Conservation (phyloP, 176 grass and related monocot species). For the Carex kokanica region DNA sequence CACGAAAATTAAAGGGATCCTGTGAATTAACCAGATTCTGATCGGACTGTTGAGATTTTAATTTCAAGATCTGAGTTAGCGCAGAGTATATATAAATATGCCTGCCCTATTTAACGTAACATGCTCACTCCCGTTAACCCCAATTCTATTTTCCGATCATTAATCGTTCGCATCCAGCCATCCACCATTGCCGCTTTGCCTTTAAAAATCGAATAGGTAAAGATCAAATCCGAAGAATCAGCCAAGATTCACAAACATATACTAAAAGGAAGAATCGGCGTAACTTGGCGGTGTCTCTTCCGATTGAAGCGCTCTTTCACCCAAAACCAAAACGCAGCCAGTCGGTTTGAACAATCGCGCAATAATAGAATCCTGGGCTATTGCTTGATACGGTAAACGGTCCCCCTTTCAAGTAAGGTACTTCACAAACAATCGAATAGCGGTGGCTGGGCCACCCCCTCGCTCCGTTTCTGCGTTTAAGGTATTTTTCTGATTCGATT, state of each 20-base stretch:
- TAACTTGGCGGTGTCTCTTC: background rate
- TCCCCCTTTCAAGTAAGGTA: too few species aligned
- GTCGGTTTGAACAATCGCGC: too few species aligned
- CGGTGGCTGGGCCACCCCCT: background rate
- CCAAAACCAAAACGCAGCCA: too few species aligned
- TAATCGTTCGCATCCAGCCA: background rate
- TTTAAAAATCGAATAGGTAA: background rate
- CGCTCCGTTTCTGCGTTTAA: background rate
- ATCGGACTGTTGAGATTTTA: too few species aligned
- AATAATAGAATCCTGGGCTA: too few species aligned
- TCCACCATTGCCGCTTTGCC: background rate
- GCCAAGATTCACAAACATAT: background rate
- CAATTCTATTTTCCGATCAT: background rate
- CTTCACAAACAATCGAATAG: too few species aligned
- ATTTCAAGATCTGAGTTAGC: too few species aligned
- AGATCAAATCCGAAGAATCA: background rate
- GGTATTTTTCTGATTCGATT: background rate
- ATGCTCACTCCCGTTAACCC: background rate
- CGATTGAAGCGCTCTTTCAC: too few species aligned
- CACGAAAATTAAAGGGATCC: too few species aligned
- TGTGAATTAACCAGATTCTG: too few species aligned
- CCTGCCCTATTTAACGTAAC: background rate
- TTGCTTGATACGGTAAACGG: too few species aligned
- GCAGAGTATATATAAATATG: too few species aligned
- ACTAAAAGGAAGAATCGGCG: background rate